Evolutionary conservation across 805 yeast genomes (phyloP), one percentile per base, ranked within the genome.

Genomic region (Candida vaughaniae): DNA sequence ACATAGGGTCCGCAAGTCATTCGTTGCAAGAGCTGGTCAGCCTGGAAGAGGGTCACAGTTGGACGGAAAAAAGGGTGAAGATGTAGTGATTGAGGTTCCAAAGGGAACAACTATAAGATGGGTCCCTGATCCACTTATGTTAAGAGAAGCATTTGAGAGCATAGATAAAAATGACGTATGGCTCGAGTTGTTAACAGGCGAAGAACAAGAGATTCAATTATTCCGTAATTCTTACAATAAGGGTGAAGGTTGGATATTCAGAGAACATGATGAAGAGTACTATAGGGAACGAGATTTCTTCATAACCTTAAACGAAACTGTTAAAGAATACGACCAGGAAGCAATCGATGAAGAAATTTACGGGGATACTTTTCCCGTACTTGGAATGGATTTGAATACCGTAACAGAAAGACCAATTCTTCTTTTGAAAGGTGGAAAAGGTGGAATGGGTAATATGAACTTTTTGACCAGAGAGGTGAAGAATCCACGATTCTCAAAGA

Each of bases 391-490:
- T 58, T 62, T 87, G 31, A 62, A 71, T 40, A 58, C 69, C 44
- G 78, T 81, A 12, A 70, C 87, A 0, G 73, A 73, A 2, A 75
- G 72, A 30, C 96, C 98, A 1, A 58, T 82, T 3, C 62, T 85
- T 35, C 49, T 93, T 14, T 52, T 90, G 31, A 75, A 74, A 48
- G 99, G 99, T 29, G 99, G 99, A 7, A 70, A 72, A 45, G 98
- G 98, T 15, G 99, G 99, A 0, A 71, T 91, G 66, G 99, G 99
- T 1, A 93, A 93, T 59, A 88, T 88, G 93, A 96, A 91, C 58
- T 93, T 93, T 55, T 68, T 86, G 33, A 88, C 96, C 1, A 72
- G 82, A 31, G 77, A 79, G 34, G 80, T 93, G 40, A 76, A 97
- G 42, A 91, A 89, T 51, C 99, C 99, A 10, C 68, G 95, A 38